Conservation (phyloP, 2,329 filamentous ascomycete species). For the Sarocladiaceae sp. region DNA sequence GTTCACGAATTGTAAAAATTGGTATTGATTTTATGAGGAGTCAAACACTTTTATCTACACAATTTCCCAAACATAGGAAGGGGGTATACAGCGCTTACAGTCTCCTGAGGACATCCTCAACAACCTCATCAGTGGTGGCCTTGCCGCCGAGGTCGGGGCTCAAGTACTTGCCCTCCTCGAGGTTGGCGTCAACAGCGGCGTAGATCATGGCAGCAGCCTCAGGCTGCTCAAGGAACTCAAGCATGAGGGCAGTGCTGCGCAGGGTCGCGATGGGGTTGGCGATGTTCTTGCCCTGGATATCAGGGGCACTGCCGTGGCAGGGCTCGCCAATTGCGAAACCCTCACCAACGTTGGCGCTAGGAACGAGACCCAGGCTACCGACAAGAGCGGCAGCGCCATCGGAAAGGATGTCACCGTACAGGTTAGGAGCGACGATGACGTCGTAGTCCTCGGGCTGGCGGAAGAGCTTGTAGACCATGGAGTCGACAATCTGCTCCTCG, state of each 20-base stretch:
- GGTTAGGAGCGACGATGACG: slow-evolving; percentile 94
- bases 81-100: slow-evolving; percentile 48
- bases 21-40: neutral
- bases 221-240: slow-evolving; percentile 90
- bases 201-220: slow-evolving; percentile 86
- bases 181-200: slow-evolving; percentile 82
- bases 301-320: slow-evolving; percentile 92
- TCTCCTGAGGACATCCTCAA: slow-evolving; percentile 80
- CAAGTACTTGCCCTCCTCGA: slow-evolving; percentile 77
- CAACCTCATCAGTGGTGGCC: slow-evolving; percentile 79
- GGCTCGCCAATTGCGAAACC: slow-evolving; percentile 95
- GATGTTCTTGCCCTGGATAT: slow-evolving; percentile 89
- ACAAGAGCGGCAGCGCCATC: slow-evolving; percentile 94
- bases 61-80: neutral
- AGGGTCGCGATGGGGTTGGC: slow-evolving; percentile 97
- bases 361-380: slow-evolving; percentile 86
- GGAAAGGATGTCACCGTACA: slow-evolving; percentile 95
- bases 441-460: slow-evolving; percentile 93
- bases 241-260: slow-evolving; percentile 86
- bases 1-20: neutral
- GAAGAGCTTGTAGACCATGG: slow-evolving; percentile 99
- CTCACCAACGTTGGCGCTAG: slow-evolving; percentile 91
- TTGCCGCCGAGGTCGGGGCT: slow-evolving; percentile 88
- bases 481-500: slow-evolving; percentile 98
- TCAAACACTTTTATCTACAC: slow-evolving; percentile 7